Percentiles rank a stretch among this genome's conserved stretches.
Evolutionary conservation across 495 filamentous ascomycete species (phyloP).

Genomic region (Penicillium riverlandense): DNA sequence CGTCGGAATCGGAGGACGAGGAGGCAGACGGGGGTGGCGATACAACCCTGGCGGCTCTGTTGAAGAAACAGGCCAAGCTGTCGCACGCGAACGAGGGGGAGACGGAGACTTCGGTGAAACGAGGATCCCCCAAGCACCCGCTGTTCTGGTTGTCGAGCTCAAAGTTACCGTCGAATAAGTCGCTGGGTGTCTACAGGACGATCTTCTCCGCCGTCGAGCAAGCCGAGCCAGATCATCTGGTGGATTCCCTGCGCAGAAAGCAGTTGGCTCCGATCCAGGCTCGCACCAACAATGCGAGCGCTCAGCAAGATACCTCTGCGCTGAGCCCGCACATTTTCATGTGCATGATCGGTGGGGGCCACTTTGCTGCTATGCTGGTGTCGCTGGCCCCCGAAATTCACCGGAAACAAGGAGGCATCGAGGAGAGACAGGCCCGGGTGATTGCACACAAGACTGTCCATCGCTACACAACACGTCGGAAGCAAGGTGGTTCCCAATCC

Average conservation of each 20-base stretch:
- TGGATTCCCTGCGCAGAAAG: conserved; percentile 62
- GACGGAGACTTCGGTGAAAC: conserved; percentile 40
- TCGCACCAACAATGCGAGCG: conserved; percentile 30
- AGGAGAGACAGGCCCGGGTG: conserved; percentile 75
- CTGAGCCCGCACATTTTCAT: conserved; percentile 81
- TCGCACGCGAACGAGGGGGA: conserved; percentile 46
- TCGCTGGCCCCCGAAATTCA: conserved; percentile 73
- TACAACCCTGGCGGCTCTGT: conserved; percentile 58
- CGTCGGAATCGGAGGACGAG: conserved; percentile 48
- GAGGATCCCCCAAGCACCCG: conserved; percentile 60
- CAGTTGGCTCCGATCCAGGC: conserved; percentile 61
- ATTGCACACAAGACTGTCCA: conserved; percentile 97
- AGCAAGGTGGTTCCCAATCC: conserved; percentile 92
- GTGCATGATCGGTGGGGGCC: conserved; percentile 97
- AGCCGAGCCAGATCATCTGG: conserved; percentile 50
- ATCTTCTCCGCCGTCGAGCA: conserved; percentile 71
- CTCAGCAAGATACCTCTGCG: conserved; percentile 43
- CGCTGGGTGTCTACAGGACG: conserved; percentile 76
- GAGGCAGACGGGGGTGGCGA: conserved; percentile 49
- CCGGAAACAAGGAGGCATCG: conserved; percentile 59
- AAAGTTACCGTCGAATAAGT: conserved; percentile 65
- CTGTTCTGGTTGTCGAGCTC: conserved; percentile 81
- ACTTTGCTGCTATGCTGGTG: conserved; percentile 95
- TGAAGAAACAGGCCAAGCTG: conserved; percentile 77
- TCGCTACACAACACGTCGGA: conserved; percentile 89